Conservation (phyloP, 495 filamentous ascomycete species). For the Baudoinia panamericana region DNA sequence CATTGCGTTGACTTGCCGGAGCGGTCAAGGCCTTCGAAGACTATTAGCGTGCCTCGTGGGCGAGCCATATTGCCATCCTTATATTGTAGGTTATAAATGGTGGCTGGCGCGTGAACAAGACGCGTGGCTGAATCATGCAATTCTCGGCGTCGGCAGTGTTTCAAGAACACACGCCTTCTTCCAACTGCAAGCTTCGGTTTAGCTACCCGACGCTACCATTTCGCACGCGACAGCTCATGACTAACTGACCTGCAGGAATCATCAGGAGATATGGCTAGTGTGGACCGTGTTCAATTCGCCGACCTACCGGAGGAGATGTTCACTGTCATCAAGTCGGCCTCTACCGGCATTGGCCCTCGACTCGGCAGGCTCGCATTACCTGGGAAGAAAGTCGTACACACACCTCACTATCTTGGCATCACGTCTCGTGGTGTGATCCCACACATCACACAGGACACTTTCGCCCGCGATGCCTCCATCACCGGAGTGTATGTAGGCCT, state of each 20-base stretch:
- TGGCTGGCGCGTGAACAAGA: too few species aligned
- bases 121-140: too few species aligned
- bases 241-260: too few species aligned
- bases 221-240: too few species aligned
- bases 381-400: conserved; percentile 49
- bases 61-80: conserved; percentile 9
- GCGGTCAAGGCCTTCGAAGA: conserved; percentile 87
- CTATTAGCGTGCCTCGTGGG: conserved; percentile 44
- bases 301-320: conserved; percentile 30
- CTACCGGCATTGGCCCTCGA: conserved; percentile 16
- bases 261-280: neutral
- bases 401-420: conserved; percentile 66
- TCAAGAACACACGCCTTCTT: too few species aligned
- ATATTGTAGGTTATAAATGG: too few species aligned
- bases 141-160: too few species aligned
- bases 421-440: conserved; percentile 74
- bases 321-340: conserved; percentile 25
- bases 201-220: too few species aligned
- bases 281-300: neutral
- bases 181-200: too few species aligned
- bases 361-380: conserved; percentile 51
- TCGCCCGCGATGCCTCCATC: conserved; percentile 49
- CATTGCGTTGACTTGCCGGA: conserved; percentile 95
- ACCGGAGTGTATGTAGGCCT: conserved; percentile 65
- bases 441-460: conserved; percentile 77